Conservation (phyloP, 257 asterid genomes). For the Petunia axillaris region DNA sequence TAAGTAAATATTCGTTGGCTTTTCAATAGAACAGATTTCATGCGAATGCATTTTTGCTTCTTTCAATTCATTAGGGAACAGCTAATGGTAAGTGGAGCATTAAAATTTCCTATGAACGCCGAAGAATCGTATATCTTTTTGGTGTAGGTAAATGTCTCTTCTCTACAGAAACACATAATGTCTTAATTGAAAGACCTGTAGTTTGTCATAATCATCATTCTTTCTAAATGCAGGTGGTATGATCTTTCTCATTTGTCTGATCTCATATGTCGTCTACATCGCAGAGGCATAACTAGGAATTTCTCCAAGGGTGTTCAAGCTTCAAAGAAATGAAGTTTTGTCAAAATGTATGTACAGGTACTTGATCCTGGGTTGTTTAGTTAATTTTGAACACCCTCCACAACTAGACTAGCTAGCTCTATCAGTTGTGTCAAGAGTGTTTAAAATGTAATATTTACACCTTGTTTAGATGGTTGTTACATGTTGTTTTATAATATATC, state of each 20-base stretch:
- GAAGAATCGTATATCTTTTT: constrained; percentile 63
- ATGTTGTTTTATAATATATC: too few species aligned
- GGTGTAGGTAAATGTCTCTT: constrained; percentile 58
- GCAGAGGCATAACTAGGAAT: too few species aligned
- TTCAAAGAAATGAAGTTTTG: too few species aligned
- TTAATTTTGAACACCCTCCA: too few species aligned
- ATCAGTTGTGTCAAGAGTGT: too few species aligned
- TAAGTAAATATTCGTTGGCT: neutral
- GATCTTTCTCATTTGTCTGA: constrained; percentile 45
- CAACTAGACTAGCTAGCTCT: too few species aligned
- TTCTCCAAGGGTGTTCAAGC: too few species aligned
- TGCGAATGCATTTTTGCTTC: neutral
- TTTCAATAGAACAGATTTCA: neutral
- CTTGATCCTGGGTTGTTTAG: too few species aligned
- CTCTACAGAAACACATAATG: constrained; percentile 3
- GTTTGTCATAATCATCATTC: constrained; percentile 14
- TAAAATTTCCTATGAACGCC: constrained; percentile 68
- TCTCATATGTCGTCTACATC: too few species aligned
- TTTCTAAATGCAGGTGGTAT: constrained; percentile 56
- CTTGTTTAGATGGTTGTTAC: too few species aligned
- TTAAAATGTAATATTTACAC: too few species aligned
- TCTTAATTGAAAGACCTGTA: constrained; percentile 9
- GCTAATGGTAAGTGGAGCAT: constrained; percentile 47
- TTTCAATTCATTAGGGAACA: constrained; percentile 50
- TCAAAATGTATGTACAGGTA: too few species aligned